phyloP scores from a whole-genome alignment of 2,329 filamentous ascomycete species.

The Dothidotthia symphoricarpi region DNA sequence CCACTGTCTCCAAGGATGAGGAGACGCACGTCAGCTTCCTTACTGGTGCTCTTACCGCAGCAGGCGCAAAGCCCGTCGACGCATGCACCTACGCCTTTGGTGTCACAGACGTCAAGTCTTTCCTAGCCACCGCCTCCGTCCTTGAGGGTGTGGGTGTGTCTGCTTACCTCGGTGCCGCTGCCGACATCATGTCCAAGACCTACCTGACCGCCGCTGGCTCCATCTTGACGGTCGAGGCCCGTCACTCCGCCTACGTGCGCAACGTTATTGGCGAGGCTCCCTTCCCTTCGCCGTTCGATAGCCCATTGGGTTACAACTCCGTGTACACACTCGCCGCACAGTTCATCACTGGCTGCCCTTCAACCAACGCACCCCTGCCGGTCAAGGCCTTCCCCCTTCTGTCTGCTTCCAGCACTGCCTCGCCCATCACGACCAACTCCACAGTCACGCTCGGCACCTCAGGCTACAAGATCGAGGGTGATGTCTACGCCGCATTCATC shows the following conservation, averaged over 20 bases:
- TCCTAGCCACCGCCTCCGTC: conserved; percentile 54
- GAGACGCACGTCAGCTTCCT: conserved; percentile 59
- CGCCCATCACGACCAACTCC: conserved; percentile 14
- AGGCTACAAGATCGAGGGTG: conserved; percentile 20
- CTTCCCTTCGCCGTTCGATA: conserved; percentile 61
- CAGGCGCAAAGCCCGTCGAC: conserved; percentile 52
- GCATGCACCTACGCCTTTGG: conserved; percentile 59
- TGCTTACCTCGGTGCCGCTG: conserved; percentile 63
- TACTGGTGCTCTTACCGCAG: conserved; percentile 43
- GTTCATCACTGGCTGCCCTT: conserved; percentile 61
- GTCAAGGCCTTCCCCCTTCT: conserved; percentile 61
- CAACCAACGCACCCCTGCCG: conserved; percentile 55
- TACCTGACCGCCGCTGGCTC: conserved; percentile 62
- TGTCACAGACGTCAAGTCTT: conserved; percentile 48
- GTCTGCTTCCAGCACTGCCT: conserved; percentile 13
- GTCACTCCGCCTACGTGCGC: conserved; percentile 64
- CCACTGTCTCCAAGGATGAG: conserved; percentile 59
- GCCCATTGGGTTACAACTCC: conserved; percentile 57
- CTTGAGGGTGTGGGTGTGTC: conserved; percentile 59
- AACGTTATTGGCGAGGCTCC: conserved; percentile 50
- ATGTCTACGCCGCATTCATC: conserved; percentile 26
- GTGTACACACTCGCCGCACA: conserved; percentile 64
- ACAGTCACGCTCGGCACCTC: conserved; percentile 15
- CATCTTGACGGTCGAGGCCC: conserved; percentile 64
- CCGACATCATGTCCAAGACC: conserved; percentile 55